Base-by-base conservation (phyloP, 2,329 filamentous ascomycete species). In the Endoconidiophora polonica region DNA sequence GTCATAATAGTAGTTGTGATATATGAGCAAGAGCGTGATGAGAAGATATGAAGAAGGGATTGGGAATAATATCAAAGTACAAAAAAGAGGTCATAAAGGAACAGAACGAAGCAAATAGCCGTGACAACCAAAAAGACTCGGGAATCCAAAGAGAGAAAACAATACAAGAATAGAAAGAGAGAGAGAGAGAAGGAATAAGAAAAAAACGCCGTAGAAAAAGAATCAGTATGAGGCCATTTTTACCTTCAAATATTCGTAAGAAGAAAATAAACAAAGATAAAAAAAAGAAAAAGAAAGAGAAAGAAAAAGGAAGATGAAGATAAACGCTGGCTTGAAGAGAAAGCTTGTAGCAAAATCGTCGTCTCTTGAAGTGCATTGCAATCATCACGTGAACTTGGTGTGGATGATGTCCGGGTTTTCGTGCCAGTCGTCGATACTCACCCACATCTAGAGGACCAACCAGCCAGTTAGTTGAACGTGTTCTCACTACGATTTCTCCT, bases 351-450 rank as follows among this genome's bases (percentile, higher is more conserved):
- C 39, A 41, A 22, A 18, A 18, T 18, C 16, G 16, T 18, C 16
- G 16, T 18, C 39, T 9, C 6, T 41, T 22, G 39, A 22, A 2
- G 39, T 12, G 20, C 39, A 41, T 41, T 5, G 10, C 14, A 3
- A 18, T 22, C 9, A 3, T 4, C 73, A 95, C 60, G 86, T 88
- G 66, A 96, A 94, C 68, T 94, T 96, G 61, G 86, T 91, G 68
- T 96, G 90, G 62, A 98, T 96, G 60, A 98, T 91, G 62, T 98
- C 90, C 16, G 91, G 91, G 63, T 98, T 94, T 74, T 98, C 91
- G 65, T 98, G 91, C 91, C 91, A 98, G 71, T 98, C 91, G 62
- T 96, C 91, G 63, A 94, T 90, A 67, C 87, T 94, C 61, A 98
- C 91, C 87, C 91, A 96, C 91, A 98, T 98, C 90, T 94, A 63